Conservation (phyloP, 116 monocot genomes). For the Zostera marina region DNA sequence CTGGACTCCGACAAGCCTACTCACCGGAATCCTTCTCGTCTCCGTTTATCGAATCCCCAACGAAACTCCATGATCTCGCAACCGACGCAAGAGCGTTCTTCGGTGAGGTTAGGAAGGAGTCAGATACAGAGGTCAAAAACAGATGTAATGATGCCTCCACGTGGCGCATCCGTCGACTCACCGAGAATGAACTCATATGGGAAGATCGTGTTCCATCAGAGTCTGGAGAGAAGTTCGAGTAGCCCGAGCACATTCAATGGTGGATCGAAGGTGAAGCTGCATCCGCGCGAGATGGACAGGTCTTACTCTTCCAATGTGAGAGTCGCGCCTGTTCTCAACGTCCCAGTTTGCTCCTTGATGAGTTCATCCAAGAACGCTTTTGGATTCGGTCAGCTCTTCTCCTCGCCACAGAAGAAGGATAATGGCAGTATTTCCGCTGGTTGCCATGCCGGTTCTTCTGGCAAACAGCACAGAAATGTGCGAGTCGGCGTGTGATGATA, state of each 20-base stretch:
- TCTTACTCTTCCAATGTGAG: slow-evolving; percentile 54
- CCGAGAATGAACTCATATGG: slow-evolving; percentile 87
- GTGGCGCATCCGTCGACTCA: slow-evolving; percentile 34
- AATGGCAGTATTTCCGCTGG: not conserved
- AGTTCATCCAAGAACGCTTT: slow-evolving; percentile 29
- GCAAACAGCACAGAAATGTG: no score
- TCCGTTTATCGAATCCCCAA: not conserved
- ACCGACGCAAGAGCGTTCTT: not conserved
- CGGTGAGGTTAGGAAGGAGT: slow-evolving; percentile 4
- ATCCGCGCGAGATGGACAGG: slow-evolving; percentile 30
- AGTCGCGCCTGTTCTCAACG: slow-evolving; percentile 65
- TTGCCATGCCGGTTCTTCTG: no score
- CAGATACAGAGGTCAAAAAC: slow-evolving; percentile 5
- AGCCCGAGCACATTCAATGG: slow-evolving; percentile 53
- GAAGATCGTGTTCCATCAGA: slow-evolving; percentile 56
- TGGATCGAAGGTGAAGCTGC: slow-evolving; percentile 16
- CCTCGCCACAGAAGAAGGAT: slow-evolving; percentile 27
- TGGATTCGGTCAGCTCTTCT: slow-evolving; percentile 45
- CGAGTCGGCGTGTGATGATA: no score
- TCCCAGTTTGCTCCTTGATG: slow-evolving; percentile 48
- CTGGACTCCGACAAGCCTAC: slow-evolving; percentile 32
- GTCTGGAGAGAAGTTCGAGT: slow-evolving; percentile 79
- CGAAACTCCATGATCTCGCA: not conserved
- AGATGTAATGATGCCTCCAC: slow-evolving; percentile 7
- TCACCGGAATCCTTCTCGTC: slow-evolving; percentile 11